A percentile compares a stretch with the other conserved stretches of the same genome.
Conservation (phyloP, 2,329 filamentous ascomycete species). For the Ustilaginoidea virens region DNA sequence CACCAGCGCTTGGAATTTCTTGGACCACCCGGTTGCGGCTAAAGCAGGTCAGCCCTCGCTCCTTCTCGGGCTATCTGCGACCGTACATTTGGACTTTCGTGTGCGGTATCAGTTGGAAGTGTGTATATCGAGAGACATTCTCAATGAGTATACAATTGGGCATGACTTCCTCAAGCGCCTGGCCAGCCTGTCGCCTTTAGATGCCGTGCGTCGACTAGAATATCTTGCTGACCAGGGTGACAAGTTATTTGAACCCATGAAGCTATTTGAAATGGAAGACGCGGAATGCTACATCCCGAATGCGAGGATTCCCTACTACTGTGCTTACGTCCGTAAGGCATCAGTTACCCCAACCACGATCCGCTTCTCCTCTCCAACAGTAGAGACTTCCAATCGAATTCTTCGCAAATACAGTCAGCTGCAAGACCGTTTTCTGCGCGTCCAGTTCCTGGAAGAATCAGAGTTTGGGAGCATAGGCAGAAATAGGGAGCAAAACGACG, state of each 20-base stretch:
- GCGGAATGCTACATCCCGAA: conserved; percentile 30
- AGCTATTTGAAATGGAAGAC: conserved; percentile 46
- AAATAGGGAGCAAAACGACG: conserved; percentile 42
- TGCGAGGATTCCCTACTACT: conserved; percentile 51
- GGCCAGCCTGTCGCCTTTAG: conserved; percentile 22
- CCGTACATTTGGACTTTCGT: conserved; percentile 43
- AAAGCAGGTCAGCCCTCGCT: conserved; percentile 12
- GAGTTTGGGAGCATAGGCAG: conserved; percentile 37
- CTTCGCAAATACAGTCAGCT: conserved; percentile 54
- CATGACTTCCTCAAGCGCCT: conserved; percentile 52
- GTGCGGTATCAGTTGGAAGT: conserved; percentile 86
- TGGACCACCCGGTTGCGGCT: conserved; percentile 12
- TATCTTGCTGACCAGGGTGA: conserved; percentile 51
- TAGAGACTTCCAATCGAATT: conserved; percentile 82
- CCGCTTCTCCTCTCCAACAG: conserved; percentile 57
- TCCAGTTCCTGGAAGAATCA: conserved; percentile 80
- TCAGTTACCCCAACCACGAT: conserved; percentile 75
- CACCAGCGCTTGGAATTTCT: conserved; percentile 15
- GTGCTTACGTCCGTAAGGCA: conserved; percentile 59
- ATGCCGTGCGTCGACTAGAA: conserved; percentile 55
- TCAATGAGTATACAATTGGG: conserved; percentile 63
- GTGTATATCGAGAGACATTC: conserved; percentile 64
- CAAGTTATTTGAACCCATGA: conserved; percentile 52
- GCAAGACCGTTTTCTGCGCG: conserved; percentile 69
- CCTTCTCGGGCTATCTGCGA: conserved; percentile 10